A percentile compares a stretch with the other conserved stretches of the same genome.
Conservation (phyloP, 352 stramenopile genomes). For the Globisporangium nodosum region DNA sequence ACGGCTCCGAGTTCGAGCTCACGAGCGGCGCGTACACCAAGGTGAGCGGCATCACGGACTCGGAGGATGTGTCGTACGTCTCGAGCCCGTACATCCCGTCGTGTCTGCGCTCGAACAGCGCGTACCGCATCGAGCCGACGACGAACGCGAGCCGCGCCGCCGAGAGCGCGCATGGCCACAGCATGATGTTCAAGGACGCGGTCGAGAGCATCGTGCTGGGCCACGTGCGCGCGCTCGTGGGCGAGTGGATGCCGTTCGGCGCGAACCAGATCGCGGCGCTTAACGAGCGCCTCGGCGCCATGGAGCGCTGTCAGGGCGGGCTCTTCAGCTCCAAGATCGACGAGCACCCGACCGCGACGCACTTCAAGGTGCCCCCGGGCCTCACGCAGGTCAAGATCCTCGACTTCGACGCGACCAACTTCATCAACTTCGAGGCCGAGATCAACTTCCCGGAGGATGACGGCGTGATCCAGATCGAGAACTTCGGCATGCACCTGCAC, state of each 20-base stretch:
- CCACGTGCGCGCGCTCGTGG: slow-evolving; percentile 94
- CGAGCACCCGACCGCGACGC: slow-evolving; percentile 72
- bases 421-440: slow-evolving; percentile 98
- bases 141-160: slow-evolving; percentile 91
- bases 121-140: slow-evolving; percentile 85
- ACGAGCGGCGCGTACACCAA: slow-evolving; percentile 71
- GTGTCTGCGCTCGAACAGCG: slow-evolving; percentile 91
- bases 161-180: slow-evolving; percentile 83
- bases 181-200: slow-evolving; percentile 91
- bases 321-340: slow-evolving; percentile 95
- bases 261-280: slow-evolving; percentile 96
- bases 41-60: slow-evolving; percentile 93
- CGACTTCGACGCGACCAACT: slow-evolving; percentile 96
- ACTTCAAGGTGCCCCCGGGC: slow-evolving; percentile 86
- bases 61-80: slow-evolving; percentile 97
- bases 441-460: slow-evolving; percentile 95
- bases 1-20: slow-evolving; percentile 72
- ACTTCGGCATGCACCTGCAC: slow-evolving; percentile 90
- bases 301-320: slow-evolving; percentile 94
- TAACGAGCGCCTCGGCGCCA: slow-evolving; percentile 94
- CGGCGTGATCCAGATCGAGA: slow-evolving; percentile 95
- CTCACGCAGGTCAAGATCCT: slow-evolving; percentile 97
- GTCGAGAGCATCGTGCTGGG: slow-evolving; percentile 95
- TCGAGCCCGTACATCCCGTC: slow-evolving; percentile 95
- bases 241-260: slow-evolving; percentile 97